phyloP scores from a whole-genome alignment of 2,329 filamentous ascomycete genomes.

The Colletotrichum sp. region DNA sequence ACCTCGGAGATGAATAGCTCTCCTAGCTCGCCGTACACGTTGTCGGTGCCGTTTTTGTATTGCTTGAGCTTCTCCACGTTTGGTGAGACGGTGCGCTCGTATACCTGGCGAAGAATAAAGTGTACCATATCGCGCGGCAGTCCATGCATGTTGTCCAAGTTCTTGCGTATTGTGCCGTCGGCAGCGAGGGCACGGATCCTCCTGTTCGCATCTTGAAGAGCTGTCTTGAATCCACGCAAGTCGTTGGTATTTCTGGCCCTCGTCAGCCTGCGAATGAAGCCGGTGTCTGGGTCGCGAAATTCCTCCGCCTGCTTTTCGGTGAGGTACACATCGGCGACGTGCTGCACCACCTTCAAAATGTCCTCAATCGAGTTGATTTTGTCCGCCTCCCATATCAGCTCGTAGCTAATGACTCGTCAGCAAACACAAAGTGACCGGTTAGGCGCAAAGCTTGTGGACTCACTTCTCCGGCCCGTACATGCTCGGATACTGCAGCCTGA shows the following conservation, averaged over 20 bases:
- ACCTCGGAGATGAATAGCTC: constrained; percentile 85
- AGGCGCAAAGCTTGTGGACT: constrained; percentile 21
- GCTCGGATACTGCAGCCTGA: constrained; percentile 87
- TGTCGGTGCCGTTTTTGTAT: constrained; percentile 90
- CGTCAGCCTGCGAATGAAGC: constrained; percentile 78
- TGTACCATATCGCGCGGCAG: constrained; percentile 76
- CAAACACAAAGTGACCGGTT: constrained; percentile 29
- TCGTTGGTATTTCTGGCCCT: constrained; percentile 72
- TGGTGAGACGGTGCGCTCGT: constrained; percentile 90
- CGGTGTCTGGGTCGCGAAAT: constrained; percentile 74
- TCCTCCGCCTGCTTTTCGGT: constrained; percentile 69
- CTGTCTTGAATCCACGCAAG: constrained; percentile 71
- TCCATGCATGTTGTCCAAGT: constrained; percentile 71
- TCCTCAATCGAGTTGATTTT: constrained; percentile 79
- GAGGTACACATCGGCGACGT: constrained; percentile 78
- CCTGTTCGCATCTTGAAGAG: constrained; percentile 79
- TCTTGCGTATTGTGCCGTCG: constrained; percentile 74
- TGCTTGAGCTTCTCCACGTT: constrained; percentile 82
- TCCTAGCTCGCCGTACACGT: constrained; percentile 92
- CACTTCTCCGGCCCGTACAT: constrained; percentile 71
- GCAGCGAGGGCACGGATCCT: constrained; percentile 68
- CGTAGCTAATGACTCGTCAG: constrained; percentile 54
- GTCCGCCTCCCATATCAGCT: constrained; percentile 79
- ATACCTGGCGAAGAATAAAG: constrained; percentile 85
- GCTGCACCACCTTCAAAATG: constrained; percentile 72